Evolutionary conservation across 805 yeast genomes (phyloP).

Genomic region (Lachancea sp.): DNA sequence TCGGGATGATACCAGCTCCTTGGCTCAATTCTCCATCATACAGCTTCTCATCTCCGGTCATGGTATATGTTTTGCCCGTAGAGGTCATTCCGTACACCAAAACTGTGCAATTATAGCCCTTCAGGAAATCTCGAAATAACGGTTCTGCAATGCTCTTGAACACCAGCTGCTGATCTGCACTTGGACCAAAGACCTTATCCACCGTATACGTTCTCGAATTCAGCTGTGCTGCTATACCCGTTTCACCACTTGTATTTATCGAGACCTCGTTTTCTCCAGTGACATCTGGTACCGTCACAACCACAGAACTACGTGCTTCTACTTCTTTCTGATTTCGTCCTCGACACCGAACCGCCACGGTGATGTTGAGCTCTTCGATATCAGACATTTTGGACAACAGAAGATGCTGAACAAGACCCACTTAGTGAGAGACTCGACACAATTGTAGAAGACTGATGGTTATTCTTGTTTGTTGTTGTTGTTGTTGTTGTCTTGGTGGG

Average conservation of each 20-base stretch:
- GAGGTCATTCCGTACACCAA: slow-evolving; percentile 92
- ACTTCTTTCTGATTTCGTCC: slow-evolving; percentile 56
- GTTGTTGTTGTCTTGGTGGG: neutral
- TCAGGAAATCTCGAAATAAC: slow-evolving; percentile 57
- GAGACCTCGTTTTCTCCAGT: slow-evolving; percentile 43
- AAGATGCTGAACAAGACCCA: neutral
- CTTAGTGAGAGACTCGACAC: neutral
- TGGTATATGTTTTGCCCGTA: slow-evolving; percentile 76
- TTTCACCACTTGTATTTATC: slow-evolving; percentile 38
- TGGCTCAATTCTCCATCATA: slow-evolving; percentile 34
- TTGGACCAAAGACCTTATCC: slow-evolving; percentile 79
- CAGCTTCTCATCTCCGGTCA: slow-evolving; percentile 59
- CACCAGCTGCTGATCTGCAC: slow-evolving; percentile 61
- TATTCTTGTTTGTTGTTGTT: neutral
- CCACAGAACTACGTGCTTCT: slow-evolving; percentile 51
- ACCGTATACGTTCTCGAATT: slow-evolving; percentile 57
- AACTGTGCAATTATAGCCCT: slow-evolving; percentile 75
- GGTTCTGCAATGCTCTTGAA: slow-evolving; percentile 64
- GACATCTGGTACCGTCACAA: slow-evolving; percentile 46
- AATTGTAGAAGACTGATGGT: neutral
- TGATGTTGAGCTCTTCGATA: slow-evolving; percentile 41
- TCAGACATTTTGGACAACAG: slow-evolving; percentile 3
- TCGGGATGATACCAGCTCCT: slow-evolving; percentile 61
- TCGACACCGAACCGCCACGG: slow-evolving; percentile 59
- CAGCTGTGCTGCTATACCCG: slow-evolving; percentile 36